Conservation (phyloP, 257 asterid genomes). For the Solanum chmielewskii region DNA sequence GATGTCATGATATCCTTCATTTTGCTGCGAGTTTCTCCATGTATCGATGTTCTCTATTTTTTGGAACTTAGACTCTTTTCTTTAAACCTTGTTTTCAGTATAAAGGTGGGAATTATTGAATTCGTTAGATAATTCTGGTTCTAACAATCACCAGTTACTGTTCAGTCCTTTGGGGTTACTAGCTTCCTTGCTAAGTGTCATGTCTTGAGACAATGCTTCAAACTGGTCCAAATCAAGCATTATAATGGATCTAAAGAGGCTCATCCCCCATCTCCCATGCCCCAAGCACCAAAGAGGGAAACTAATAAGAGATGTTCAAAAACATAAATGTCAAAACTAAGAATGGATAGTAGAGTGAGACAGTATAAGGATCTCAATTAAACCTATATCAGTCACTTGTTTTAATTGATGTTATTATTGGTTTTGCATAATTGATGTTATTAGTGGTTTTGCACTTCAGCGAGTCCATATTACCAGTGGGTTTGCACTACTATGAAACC, state of each 20-base stretch:
- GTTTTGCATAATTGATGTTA: not conserved
- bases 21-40: not conserved
- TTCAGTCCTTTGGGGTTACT: not conserved
- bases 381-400: not conserved
- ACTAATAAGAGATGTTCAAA: not conserved
- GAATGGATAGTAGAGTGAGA: not conserved
- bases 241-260: not conserved
- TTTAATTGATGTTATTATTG: not conserved
- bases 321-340: not conserved
- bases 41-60: not conserved
- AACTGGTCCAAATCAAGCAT: not conserved
- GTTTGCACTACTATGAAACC: not conserved
- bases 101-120: not conserved
- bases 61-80: not conserved
- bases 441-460: not conserved
- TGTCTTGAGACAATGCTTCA: not conserved
- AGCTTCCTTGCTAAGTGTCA: not conserved
- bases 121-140: not conserved
- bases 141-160: not conserved
- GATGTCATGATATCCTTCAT: not conserved
- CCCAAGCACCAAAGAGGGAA: not conserved
- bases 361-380: not conserved
- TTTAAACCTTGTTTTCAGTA: not conserved
- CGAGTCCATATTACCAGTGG: not conserved
- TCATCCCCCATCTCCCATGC: not conserved